Evolutionary conservation across 768 basidiomycete genomes (phyloP), one percentile per base, ranked within the genome.

Genomic region (Lentinula raphanica): DNA sequence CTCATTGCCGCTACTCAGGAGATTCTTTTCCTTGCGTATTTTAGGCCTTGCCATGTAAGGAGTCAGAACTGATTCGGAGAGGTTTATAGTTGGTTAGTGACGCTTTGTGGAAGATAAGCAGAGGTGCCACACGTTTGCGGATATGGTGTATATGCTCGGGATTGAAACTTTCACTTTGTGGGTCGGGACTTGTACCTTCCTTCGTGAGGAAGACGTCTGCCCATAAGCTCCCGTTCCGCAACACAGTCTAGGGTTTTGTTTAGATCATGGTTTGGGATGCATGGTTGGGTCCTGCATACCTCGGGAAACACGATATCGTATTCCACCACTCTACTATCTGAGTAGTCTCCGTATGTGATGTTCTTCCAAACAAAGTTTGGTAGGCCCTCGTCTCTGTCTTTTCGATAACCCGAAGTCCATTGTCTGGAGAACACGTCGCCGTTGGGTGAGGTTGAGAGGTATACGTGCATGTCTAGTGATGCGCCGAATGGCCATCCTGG

Each of bases 141-240:
- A 86, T 70, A 66, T 91, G 85, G 61, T 90, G 85, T 5, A 94
- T 78, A 51, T 82, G 75, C 11, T 72, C 67, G 5, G 78, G 75
- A 56, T 82, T 73, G 67, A 84, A 94, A 0, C 70, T 61, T 25
- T 76, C 63, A 54, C 78, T 76, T 11, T 76, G 71, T 8, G 88
- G 89, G 63, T 93, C 77, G 0, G 87, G 88, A 62, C 77, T 83
- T 9, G 81, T 79, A 0, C 83, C 83, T 44, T 88, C 79, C 61
- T 80, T 85, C 0, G 84, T 79, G 7, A 96, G 70, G 68, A 88
- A 90, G 5, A 94, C 77, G 64, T 95, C 90, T 15, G 88, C 88
- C 88, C 89, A 96, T 49, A 94, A 70, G 2, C 89, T 83, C 11
- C 82, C 89, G 67, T 96, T 96, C 58, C 76, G 77, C 66, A 89